Evolutionary conservation across 2,329 filamentous ascomycete species (phyloP).

Genomic region (Epichloe glyceriae): DNA sequence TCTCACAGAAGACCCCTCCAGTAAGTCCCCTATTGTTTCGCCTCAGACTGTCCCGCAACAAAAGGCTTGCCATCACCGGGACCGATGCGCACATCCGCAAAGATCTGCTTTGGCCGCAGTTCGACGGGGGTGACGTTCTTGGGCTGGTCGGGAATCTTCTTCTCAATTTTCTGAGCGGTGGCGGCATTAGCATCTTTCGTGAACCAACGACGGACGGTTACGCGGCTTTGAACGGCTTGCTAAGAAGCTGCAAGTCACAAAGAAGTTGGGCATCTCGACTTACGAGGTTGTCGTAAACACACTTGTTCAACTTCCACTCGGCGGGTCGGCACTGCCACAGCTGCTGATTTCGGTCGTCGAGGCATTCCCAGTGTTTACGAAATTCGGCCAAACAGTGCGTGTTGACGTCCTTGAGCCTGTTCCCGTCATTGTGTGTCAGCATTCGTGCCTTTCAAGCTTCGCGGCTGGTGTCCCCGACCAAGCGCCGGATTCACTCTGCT

Average conservation of each 20-base stretch:
- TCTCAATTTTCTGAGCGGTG: conserved; percentile 60
- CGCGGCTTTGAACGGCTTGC: not conserved
- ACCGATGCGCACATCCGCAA: conserved; percentile 38
- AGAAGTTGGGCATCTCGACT: conserved; percentile 20
- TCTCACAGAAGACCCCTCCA: conserved; percentile 4
- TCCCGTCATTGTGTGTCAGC: conserved; percentile 5
- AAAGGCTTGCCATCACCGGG: conserved; percentile 31
- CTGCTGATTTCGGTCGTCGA: conserved; percentile 97
- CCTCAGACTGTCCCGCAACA: conserved; percentile 20
- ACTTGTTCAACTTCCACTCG: conserved; percentile 87
- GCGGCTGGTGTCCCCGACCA: no score
- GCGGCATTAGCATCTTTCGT: not conserved
- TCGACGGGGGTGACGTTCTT: conserved; percentile 60
- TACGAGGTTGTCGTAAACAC: conserved; percentile 92
- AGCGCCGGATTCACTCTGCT: no score
- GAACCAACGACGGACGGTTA: not conserved
- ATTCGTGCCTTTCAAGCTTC: not conserved
- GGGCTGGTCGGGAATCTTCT: conserved; percentile 64
- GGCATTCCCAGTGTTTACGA: conserved; percentile 84
- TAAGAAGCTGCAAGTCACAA: not conserved
- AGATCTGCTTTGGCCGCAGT: conserved; percentile 52
- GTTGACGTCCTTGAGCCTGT: conserved; percentile 86
- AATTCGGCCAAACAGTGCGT: conserved; percentile 87
- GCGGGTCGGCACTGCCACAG: conserved; percentile 85
- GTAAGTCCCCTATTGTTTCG: conserved; percentile 20